Base-by-base conservation (phyloP, 495 filamentous ascomycete species). In the Copromyces sp. region DNA sequence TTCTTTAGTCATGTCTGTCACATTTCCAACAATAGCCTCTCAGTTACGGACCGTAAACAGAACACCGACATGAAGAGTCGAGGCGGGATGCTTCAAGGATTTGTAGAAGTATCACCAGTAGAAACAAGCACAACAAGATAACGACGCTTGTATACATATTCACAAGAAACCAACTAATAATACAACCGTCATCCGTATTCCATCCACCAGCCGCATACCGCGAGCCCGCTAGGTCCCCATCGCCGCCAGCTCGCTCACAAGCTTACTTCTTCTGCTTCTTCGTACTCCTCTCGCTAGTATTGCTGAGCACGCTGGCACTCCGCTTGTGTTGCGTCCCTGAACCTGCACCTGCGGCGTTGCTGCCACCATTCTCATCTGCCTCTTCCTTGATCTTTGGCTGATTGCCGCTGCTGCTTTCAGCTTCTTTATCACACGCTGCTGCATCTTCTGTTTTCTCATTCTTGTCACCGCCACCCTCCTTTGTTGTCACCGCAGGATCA, bases 281-380 rank as follows among this genome's bases (percentile, higher is more conserved):
- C 0, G 82, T 78, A 73, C 89, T 92, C 84, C 92, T 92, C 70
- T 91, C 89, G 81, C 90, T 93, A 17, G 78, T 78, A 53, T 81
- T 81, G 79, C 91, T 94, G 39, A 94, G 75, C 70, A 92, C 92
- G 80, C 91, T 94, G 9, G 90, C 91, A 73, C 91, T 93, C 59
- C 92, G 84, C 83, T 94, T 94, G 69, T 90, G 89, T 12, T 75
- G 75, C 53, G 24, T 20, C 38, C 35, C 39, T 44, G 38, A 35
- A 8, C 38, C 61, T 69, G 39, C 71, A 29, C 61, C 7, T 6
- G 32, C 39, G 29, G 42, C n/a, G 61, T 35, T n/a, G 44, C 69
- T 47, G 68, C 45, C 14, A 17, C 35, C 65, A 24, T 11, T 32
- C 35, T 68, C 71, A 16, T 74, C 76, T 2, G 42, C 74, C 41